Base-by-base conservation (phyloP, 2,329 filamentous ascomycete species). In the Aspergillus quadrilineatus region DNA sequence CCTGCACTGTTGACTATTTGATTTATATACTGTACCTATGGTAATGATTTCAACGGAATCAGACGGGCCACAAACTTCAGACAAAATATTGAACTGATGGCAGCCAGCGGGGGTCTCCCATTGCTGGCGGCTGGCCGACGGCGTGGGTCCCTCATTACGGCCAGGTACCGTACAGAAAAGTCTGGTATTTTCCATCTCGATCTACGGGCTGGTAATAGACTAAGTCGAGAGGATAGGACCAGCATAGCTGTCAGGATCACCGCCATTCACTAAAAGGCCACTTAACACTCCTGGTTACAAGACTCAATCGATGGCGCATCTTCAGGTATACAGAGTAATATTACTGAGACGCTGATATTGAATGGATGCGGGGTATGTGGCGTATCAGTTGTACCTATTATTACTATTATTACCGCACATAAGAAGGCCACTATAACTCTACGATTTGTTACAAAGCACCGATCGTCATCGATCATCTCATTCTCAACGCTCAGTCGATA, bases 61-160 rank as follows among this genome's bases (percentile, higher is more conserved):
- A 43, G 37, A 43, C 47, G 36, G 37, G 48, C 37, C 48, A 32
- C 17, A 42, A 32, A 47, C 44, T 26, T 47, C 44, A 47, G 44
- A 26, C 30, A 47, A 22, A 22, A 37, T 37, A 37, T 37, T 9
- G 14, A 37, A 47, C 36, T 22, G 48, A 43, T 42, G 48, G 37
- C 42, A 39, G 48, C 47, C 37, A 42, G 37, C 37, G 48, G 48
- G 36, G 48, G 15, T 22, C 46, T 49, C 29, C 29, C 36, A 34
- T 41, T n/a, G 34, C 28, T 34, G 14, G 47, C 34, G 8, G 34
- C 28, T 34, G 14, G 47, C 17, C 10, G 12, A 28, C 43, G 6
- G 22, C 26, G 43, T 28, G 28, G 26, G 14, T 6, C 43, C 14
- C 14, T 42, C 43, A 45, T 14, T 45, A 45, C 43, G 39, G 17